phyloP scores from a whole-genome alignment of 768 basidiomycete species.

The Porphyrellus cyaneotinctus region DNA sequence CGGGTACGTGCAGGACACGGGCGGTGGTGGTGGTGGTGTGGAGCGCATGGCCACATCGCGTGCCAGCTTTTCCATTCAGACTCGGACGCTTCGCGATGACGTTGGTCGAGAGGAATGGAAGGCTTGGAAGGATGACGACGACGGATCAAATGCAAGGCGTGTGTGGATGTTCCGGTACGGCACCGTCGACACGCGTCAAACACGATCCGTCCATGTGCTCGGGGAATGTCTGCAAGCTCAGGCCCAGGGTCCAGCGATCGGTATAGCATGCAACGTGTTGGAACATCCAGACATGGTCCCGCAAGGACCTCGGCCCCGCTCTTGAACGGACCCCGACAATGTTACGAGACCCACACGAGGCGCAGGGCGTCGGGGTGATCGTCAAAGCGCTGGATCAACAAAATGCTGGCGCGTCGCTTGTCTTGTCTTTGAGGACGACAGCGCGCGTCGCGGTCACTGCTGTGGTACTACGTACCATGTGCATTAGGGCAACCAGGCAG shows the following conservation, averaged over 20 bases:
- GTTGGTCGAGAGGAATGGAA: neutral
- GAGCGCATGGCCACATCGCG: too few species aligned
- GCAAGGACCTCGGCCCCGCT: neutral
- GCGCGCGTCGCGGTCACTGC: neutral
- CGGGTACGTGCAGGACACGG: too few species aligned
- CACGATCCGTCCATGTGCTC: neutral
- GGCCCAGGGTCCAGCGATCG: neutral
- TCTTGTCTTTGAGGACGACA: conserved; percentile 9
- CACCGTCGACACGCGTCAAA: neutral
- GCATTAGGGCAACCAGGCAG: too few species aligned
- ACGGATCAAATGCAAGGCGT: too few species aligned
- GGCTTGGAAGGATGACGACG: too few species aligned
- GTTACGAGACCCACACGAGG: conserved; percentile 8
- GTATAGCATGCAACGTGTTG: neutral
- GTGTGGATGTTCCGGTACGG: too few species aligned
- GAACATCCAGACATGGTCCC: neutral
- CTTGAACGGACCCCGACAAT: neutral
- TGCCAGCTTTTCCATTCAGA: too few species aligned
- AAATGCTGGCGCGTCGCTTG: conserved; percentile 5
- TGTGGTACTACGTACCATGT: neutral
- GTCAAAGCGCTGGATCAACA: conserved; percentile 20
- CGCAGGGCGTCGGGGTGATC: conserved; percentile 12
- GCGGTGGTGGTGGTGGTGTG: too few species aligned
- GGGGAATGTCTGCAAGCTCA: too few species aligned
- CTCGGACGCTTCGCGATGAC: too few species aligned